These are phyloP conservation scores for Aspergillus luchuensis DNA, from an alignment of 2,329 filamentous ascomycete species.

Conservation along the genomic window DNA sequence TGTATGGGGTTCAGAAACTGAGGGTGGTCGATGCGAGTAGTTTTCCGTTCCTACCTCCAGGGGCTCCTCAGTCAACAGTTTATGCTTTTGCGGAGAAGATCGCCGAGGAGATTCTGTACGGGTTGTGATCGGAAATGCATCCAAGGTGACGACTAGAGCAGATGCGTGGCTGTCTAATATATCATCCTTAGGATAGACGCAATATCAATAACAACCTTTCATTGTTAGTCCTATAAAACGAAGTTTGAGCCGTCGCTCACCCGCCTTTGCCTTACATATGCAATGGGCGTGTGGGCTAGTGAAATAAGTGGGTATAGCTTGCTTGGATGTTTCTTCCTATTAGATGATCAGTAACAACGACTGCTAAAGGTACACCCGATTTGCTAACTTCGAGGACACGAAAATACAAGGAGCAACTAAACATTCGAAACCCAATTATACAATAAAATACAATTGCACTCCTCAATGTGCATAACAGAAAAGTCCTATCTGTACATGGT, in stretches of 20 bases:
- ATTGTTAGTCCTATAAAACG: not conserved
- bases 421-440: constrained; percentile 25
- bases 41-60: constrained; percentile 40
- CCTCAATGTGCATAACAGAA: constrained; percentile 22
- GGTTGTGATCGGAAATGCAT: not conserved
- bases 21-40: constrained; percentile 39
- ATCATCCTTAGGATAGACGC: not conserved
- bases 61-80: constrained; percentile 40
- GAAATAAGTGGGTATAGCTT: too few species aligned
- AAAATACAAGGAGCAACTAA: not conserved
- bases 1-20: constrained; percentile 33
- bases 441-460: constrained; percentile 38
- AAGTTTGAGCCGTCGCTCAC: too few species aligned
- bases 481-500: constrained; percentile 37
- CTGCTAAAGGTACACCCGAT: too few species aligned
- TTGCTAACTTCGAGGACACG: not conserved
- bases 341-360: not conserved
- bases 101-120: constrained; percentile 25
- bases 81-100: constrained; percentile 47
- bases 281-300: too few species aligned
- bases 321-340: too few species aligned
- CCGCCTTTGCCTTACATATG: too few species aligned
- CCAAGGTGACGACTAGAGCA: not conserved
- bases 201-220: not conserved
- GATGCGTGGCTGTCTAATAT: not conserved